phyloP scores from a whole-genome alignment of 2,329 filamentous ascomycete genomes.

The Chaetoscypha palmicola region DNA sequence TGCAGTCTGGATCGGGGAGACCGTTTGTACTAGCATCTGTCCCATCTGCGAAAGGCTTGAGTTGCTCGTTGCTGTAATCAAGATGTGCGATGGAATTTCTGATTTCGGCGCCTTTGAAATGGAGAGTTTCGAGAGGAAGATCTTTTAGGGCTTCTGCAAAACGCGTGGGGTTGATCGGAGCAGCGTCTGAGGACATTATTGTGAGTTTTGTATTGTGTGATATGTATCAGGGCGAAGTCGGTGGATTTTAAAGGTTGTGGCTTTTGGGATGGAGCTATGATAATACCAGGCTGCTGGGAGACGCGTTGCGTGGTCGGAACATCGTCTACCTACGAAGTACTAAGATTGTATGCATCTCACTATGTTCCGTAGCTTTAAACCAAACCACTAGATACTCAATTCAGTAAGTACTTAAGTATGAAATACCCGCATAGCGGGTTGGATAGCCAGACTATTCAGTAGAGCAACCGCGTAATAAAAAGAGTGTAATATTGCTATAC shows the following conservation, averaged over 20 bases:
- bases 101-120: constrained; percentile 69
- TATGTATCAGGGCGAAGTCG: not conserved
- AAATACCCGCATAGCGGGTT: too few relatives aligned
- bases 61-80: constrained; percentile 65
- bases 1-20: constrained; percentile 60
- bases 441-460: too few relatives aligned
- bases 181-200: constrained; percentile 56
- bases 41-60: constrained; percentile 57
- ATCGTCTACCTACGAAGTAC: too few relatives aligned
- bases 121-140: constrained; percentile 56
- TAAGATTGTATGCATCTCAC: too few relatives aligned
- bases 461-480: too few relatives aligned
- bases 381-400: too few relatives aligned
- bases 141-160: constrained; percentile 63
- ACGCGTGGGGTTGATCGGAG: constrained; percentile 53
- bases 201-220: too few relatives aligned
- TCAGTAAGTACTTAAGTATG: too few relatives aligned
- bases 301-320: constrained; percentile 6
- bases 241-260: not conserved
- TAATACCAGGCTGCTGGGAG: constrained; percentile 2
- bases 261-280: not conserved
- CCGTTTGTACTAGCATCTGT: constrained; percentile 18
- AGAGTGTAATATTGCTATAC: too few relatives aligned
- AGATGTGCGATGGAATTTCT: constrained; percentile 69
- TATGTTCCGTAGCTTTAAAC: too few relatives aligned